Evolutionary conservation across 495 filamentous ascomycete species (phyloP).

Genomic region (Choiromyces venosus): DNA sequence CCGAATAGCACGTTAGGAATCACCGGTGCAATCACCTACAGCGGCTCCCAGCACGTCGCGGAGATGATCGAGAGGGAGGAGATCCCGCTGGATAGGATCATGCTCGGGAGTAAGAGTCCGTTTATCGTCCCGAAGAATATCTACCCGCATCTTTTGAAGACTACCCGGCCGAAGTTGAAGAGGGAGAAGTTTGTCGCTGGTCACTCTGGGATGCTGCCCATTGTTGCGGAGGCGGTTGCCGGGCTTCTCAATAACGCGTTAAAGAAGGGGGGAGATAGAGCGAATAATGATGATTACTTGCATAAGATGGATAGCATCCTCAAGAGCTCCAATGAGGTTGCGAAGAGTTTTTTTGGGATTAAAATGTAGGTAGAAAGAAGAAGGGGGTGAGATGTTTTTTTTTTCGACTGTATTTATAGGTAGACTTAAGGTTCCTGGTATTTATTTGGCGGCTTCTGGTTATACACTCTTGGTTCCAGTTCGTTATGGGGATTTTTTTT

Average conservation of each 20-base stretch:
- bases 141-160: background rate
- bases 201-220: constrained; percentile 14
- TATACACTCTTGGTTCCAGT: background rate
- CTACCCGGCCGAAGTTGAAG: constrained; percentile 3
- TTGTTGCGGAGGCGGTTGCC: constrained; percentile 9
- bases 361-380: background rate
- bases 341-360: background rate
- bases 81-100: constrained; percentile 10
- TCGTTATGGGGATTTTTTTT: background rate
- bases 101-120: constrained; percentile 12
- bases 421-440: background rate
- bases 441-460: background rate
- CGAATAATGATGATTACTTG: background rate
- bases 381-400: background rate
- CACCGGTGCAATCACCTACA: constrained; percentile 9
- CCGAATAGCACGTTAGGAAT: constrained; percentile 12
- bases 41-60: background rate
- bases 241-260: constrained; percentile 1
- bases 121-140: constrained; percentile 11
- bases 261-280: background rate
- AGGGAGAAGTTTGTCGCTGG: constrained; percentile 7
- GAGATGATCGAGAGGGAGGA: constrained; percentile 12
- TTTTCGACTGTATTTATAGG: background rate
- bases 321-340: background rate
- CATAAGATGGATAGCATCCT: background rate